A percentile compares a stretch with the other conserved stretches of the same genome.
phyloP scores from a whole-genome alignment of 148 eudicot genomes.

The Fagopyrum tataricum region DNA sequence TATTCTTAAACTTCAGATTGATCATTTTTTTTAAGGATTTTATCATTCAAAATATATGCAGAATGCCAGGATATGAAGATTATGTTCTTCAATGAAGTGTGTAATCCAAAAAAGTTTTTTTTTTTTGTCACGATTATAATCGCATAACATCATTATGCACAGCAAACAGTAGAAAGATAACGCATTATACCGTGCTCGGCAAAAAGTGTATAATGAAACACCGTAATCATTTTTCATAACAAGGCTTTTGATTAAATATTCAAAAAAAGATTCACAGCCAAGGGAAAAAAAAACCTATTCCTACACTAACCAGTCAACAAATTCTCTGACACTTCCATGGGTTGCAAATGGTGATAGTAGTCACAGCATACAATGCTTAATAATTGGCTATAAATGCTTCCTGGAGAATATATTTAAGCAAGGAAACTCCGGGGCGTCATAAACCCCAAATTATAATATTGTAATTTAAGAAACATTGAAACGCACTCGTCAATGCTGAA shows the following conservation, averaged over 20 bases:
- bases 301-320: background rate
- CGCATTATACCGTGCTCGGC: background rate
- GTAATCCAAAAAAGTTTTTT: background rate
- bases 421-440: background rate
- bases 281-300: background rate
- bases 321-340: no score
- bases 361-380: background rate
- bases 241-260: background rate
- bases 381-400: background rate
- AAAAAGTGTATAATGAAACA: background rate
- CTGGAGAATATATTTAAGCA: background rate
- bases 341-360: background rate
- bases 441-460: background rate
- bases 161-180: background rate
- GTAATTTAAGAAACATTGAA: background rate
- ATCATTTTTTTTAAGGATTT: background rate
- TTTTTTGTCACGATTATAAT: background rate
- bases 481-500: background rate
- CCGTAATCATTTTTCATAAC: background rate
- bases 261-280: background rate
- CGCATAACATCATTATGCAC: background rate
- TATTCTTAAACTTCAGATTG: background rate
- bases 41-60: background rate
- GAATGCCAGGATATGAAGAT: background rate
- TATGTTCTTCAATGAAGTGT: background rate